These are phyloP conservation scores for Tubosaeta sp. DNA, from an alignment of 768 basidiomycete genomes.

Conservation along the genomic window DNA sequence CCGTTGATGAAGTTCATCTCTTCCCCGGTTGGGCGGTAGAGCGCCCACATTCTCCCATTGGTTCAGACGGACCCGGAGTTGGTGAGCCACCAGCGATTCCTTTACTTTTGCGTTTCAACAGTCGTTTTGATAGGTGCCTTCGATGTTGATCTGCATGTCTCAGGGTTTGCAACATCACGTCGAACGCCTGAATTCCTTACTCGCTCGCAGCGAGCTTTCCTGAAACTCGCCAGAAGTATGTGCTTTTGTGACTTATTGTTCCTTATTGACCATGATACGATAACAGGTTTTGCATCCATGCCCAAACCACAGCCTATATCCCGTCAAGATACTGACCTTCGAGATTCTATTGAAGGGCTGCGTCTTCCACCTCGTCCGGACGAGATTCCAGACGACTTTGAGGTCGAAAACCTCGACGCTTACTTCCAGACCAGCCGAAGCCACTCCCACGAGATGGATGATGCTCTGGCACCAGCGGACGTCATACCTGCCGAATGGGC, in stretches of 20 bases:
- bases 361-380: conserved; percentile 53
- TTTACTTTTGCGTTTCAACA: neutral
- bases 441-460: conserved; percentile 19
- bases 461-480: conserved; percentile 4
- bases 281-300: conserved; percentile 65
- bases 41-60: conserved; percentile 34
- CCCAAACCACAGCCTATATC: conserved; percentile 48
- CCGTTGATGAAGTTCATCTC: conserved; percentile 47
- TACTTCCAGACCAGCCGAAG: conserved; percentile 36
- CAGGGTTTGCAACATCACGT: conserved; percentile 68
- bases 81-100: conserved; percentile 10
- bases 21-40: conserved; percentile 83
- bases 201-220: conserved; percentile 72
- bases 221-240: conserved; percentile 72
- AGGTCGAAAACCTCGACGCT: conserved; percentile 52
- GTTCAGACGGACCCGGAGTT: conserved; percentile 22
- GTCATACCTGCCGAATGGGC: conserved; percentile 35
- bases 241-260: neutral
- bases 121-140: conserved; percentile 44
- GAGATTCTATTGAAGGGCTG: conserved; percentile 25
- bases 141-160: conserved; percentile 67
- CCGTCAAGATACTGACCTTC: conserved; percentile 24
- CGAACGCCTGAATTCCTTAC: conserved; percentile 57
- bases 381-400: conserved; percentile 58
- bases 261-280: neutral